Evolutionary conservation across 176 grass and related monocot genomes (phyloP).

Genomic region (Aegilops umbellulata): DNA sequence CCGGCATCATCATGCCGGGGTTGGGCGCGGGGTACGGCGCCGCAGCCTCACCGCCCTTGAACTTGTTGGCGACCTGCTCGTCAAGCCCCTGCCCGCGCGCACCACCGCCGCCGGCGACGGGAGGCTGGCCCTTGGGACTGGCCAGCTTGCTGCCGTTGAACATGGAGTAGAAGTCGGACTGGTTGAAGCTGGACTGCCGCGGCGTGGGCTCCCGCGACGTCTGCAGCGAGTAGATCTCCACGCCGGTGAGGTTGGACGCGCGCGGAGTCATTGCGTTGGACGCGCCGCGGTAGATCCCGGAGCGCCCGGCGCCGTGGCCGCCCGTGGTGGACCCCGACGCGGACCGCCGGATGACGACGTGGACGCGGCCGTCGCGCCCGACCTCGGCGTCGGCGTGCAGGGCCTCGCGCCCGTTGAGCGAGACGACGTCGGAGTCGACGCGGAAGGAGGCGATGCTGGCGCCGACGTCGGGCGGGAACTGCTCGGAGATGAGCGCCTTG

Average conservation of each 20-base stretch:
- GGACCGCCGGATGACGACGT: constrained; percentile 49
- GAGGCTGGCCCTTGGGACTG: constrained; percentile 44
- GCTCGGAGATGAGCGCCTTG: constrained; percentile 93
- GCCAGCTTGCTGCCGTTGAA: constrained; percentile 70
- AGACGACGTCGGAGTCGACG: constrained; percentile 91
- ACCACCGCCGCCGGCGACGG: background rate
- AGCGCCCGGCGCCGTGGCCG: constrained; percentile 27
- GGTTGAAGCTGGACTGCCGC: constrained; percentile 94
- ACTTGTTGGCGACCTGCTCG: constrained; percentile 61
- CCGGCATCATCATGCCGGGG: constrained; percentile 68
- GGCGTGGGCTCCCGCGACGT: constrained; percentile 91
- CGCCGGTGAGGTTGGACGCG: constrained; percentile 89
- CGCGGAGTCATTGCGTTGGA: constrained; percentile 76
- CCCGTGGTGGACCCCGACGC: constrained; percentile 54
- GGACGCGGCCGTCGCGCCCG: constrained; percentile 73
- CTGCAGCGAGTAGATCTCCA: constrained; percentile 98
- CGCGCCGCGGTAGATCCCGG: constrained; percentile 25
- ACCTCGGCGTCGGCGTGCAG: constrained; percentile 95
- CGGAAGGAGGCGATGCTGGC: constrained; percentile 87
- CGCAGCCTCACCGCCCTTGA: constrained; percentile 30
- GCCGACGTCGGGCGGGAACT: constrained; percentile 88
- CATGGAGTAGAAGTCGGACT: constrained; percentile 99
- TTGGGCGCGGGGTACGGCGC: constrained; percentile 62
- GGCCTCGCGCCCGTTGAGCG: constrained; percentile 81
- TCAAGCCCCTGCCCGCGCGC: constrained; percentile 35